Conservation (phyloP, 768 basidiomycete species). For the Tephrocybe sp. region DNA sequence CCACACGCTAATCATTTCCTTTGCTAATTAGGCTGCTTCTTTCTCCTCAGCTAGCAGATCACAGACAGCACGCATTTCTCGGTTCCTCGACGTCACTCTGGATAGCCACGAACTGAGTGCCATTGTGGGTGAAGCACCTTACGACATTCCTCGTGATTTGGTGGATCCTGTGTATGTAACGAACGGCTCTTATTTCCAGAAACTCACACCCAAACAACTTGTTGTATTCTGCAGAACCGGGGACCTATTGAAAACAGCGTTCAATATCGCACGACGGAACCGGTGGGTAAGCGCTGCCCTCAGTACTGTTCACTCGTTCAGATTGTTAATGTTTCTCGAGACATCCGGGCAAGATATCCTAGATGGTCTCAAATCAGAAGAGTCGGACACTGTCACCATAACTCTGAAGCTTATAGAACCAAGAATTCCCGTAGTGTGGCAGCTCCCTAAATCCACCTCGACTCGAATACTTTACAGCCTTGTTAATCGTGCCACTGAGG, state of each 20-base stretch:
- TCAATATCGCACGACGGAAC: neutral
- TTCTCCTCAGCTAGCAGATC: neutral
- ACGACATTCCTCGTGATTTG: constrained; percentile 19
- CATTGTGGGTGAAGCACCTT: constrained; percentile 17
- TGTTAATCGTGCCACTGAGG: constrained; percentile 23
- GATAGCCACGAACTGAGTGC: neutral
- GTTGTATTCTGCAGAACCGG: constrained; percentile 2
- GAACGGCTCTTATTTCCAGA: neutral
- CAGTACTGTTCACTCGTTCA: neutral
- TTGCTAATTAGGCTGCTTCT: neutral
- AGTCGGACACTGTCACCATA: constrained; percentile 1
- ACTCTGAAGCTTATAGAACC: constrained; percentile 13
- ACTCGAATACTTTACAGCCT: constrained; percentile 22
- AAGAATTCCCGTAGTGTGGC: constrained; percentile 12
- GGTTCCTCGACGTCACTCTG: neutral
- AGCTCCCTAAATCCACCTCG: constrained; percentile 13
- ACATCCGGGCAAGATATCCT: constrained; percentile 2
- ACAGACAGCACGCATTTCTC: neutral
- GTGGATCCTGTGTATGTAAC: constrained; percentile 20
- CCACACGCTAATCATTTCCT: neutral
- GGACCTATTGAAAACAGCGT: neutral
- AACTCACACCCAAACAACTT: neutral
- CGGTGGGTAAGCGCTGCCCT: constrained; percentile 3
- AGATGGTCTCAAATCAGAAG: neutral
- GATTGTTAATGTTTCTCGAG: neutral